A percentile compares a stretch with the other conserved stretches of the same genome.
These are phyloP conservation scores for Saccharomycopsis selenospora DNA, from an alignment of 805 yeast genomes.

Conservation along the genomic window DNA sequence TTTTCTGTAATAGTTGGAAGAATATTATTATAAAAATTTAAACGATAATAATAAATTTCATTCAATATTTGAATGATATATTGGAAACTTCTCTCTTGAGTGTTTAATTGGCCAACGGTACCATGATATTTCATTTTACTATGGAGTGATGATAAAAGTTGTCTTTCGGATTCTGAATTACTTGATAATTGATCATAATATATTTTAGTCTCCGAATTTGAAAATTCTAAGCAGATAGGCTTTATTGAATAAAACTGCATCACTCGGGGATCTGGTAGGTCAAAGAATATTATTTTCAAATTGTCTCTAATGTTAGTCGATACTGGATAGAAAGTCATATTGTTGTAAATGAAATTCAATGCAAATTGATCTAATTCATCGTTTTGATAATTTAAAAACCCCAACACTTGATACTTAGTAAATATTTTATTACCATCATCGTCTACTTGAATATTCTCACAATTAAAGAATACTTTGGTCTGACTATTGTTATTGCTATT, in stretches of 20 bases:
- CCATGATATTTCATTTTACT: slow-evolving; percentile 13
- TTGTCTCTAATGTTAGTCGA: slow-evolving; percentile 11
- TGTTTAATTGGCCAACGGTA: slow-evolving; percentile 5
- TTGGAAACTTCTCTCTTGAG: slow-evolving; percentile 15
- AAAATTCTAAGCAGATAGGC: slow-evolving; percentile 13
- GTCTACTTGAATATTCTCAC: neutral
- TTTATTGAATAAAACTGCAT: slow-evolving; percentile 21
- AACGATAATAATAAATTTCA: slow-evolving; percentile 15
- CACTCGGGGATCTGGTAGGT: slow-evolving; percentile 20
- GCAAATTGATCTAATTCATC: slow-evolving; percentile 1
- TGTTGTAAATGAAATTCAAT: slow-evolving; percentile 17
- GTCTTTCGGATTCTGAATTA: neutral
- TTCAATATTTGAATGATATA: slow-evolving; percentile 13
- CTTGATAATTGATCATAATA: neutral
- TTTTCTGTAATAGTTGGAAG: neutral
- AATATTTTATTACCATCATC: neutral
- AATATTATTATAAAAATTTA: slow-evolving; percentile 8
- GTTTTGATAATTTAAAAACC: slow-evolving; percentile 18
- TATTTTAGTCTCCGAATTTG: neutral
- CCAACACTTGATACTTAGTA: slow-evolving; percentile 10
- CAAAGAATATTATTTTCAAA: slow-evolving; percentile 18
- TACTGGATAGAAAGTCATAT: slow-evolving; percentile 17
- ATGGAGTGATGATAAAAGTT: neutral
- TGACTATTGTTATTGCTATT: neutral
- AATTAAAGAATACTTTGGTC: neutral